Evolutionary conservation across 1,284 basidiomycete species (phyloP).

Genomic region (Heliocybe sulcata): DNA sequence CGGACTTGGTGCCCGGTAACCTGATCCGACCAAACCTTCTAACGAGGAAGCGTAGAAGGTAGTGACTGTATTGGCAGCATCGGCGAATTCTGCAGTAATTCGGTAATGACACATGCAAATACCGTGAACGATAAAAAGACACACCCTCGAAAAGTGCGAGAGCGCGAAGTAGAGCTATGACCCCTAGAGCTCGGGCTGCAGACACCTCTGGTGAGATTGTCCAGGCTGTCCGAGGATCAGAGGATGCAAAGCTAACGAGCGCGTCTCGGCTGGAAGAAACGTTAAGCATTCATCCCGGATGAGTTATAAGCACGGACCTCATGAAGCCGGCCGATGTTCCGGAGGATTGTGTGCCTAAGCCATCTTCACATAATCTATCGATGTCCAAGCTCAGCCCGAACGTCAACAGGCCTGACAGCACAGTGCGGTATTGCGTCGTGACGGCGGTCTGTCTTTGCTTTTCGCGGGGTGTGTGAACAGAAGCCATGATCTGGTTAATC

Average conservation of each 20-base stretch:
- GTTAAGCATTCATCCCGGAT: neutral
- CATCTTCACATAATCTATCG: constrained; percentile 54
- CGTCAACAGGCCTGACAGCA: constrained; percentile 33
- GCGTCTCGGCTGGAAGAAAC: constrained; percentile 15
- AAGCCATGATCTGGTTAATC: constrained; percentile 13
- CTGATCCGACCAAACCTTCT: constrained; percentile 44
- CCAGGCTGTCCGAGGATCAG: constrained; percentile 45
- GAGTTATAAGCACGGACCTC: constrained; percentile 30
- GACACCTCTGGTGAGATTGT: constrained; percentile 63
- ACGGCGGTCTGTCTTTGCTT: neutral
- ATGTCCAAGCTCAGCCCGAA: constrained; percentile 45
- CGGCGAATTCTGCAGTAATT: constrained; percentile 46
- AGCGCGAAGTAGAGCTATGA: constrained; percentile 62
- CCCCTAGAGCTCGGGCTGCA: constrained; percentile 59
- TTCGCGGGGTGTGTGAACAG: constrained; percentile 4
- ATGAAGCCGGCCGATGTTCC: constrained; percentile 37
- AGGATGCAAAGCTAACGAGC: constrained; percentile 33
- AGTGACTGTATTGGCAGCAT: constrained; percentile 62
- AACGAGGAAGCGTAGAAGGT: constrained; percentile 74
- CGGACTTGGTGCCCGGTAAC: constrained; percentile 63
- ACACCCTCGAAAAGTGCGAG: constrained; percentile 69
- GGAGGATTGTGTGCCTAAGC: constrained; percentile 31
- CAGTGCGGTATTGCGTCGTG: constrained; percentile 15
- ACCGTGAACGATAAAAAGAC: constrained; percentile 3
- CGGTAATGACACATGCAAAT: constrained; percentile 1